Base-by-base conservation (phyloP, 495 filamentous ascomycete species). In the Cercophora scortea region DNA sequence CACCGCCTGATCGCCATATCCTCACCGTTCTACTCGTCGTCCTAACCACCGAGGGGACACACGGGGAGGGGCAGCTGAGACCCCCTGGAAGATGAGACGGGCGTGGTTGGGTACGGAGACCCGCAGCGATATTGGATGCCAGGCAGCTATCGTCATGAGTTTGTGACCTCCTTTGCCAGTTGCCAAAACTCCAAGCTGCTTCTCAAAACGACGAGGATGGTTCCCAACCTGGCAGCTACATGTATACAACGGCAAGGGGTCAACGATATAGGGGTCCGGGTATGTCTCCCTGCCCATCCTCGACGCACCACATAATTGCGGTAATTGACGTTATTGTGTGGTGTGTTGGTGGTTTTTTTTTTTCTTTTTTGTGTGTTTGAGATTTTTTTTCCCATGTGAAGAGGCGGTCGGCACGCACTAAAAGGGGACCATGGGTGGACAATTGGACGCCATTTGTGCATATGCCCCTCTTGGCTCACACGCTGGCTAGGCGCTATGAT, bases 61-160 rank as follows among this genome's bases (percentile, higher is more conserved):
- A 45, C 12, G 32, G 12, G 47, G 53, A 50, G 43, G 42, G 47
- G 53, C 53, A 56, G 54, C 49, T 56, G 49, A 56, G 40, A 32
- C 17, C 35, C 42, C 42, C 32, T 39, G 42, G 46, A 36, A 13
- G n/a, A 13, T 6, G 17, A 35, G 19, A 11, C 32, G 17, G 3
- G 50, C 15, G 35, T 53, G 49, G 43, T 47, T 46, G 25, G 38
- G 32, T 40, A 49, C 32, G 34, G 16, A 8, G 16, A 9, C 6
- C 48, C 16, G 36, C 8, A 16, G 25, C 25, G 25, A 25, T 25
- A 25, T 25, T 25, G 25, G 25, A 25, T 25, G 25, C 25, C 5
- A 32, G 17, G 36, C 35, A 18, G 17, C 8, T 6, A 11, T 33
- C 38, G 44, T n/a, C 16, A 33, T 46, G 42, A n/a, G 42, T 18